A percentile compares a stretch with the other conserved stretches of the same genome.
Conservation (phyloP, 2,329 filamentous ascomycete species). For the Fusarium sp. region DNA sequence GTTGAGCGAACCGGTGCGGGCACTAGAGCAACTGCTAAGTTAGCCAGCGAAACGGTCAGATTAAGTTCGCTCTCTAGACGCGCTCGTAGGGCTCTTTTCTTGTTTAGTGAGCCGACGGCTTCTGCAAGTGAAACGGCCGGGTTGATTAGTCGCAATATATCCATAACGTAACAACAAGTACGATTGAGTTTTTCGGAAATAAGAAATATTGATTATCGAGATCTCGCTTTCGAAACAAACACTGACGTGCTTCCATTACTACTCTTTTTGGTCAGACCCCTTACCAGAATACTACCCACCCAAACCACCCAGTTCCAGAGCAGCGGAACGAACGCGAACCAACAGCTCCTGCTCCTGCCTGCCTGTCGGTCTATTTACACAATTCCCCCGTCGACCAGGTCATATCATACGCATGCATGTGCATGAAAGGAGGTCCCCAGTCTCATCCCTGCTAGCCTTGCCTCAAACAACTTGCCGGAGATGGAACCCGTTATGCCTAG, state of each 20-base stretch:
- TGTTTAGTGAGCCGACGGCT: neutral
- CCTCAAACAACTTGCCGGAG: conserved; percentile 9
- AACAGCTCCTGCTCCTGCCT: neutral
- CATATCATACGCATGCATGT: neutral
- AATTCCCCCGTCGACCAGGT: neutral
- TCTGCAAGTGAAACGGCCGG: conserved; percentile 2
- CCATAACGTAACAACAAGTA: neutral
- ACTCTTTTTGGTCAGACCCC: neutral
- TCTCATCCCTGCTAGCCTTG: conserved; percentile 8
- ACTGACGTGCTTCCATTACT: conserved; percentile 19
- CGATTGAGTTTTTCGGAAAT: conserved; percentile 16
- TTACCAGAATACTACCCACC: neutral
- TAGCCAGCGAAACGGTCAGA: neutral
- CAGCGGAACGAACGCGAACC: neutral
- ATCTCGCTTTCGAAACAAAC: conserved; percentile 15
- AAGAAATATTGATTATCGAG: neutral
- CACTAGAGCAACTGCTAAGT: neutral
- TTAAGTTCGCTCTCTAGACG: neutral
- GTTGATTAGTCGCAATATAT: neutral
- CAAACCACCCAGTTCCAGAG: too few relatives aligned
- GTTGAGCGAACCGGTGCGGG: neutral
- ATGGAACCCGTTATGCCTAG: conserved; percentile 23
- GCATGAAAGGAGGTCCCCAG: conserved; percentile 14
- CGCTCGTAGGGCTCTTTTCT: neutral
- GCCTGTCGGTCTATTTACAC: conserved; percentile 17